Evolutionary conservation across 75 land plant genomes (phyloP), one percentile per base, ranked within the genome.

Genomic region (Pseudotsuga menziesii): DNA sequence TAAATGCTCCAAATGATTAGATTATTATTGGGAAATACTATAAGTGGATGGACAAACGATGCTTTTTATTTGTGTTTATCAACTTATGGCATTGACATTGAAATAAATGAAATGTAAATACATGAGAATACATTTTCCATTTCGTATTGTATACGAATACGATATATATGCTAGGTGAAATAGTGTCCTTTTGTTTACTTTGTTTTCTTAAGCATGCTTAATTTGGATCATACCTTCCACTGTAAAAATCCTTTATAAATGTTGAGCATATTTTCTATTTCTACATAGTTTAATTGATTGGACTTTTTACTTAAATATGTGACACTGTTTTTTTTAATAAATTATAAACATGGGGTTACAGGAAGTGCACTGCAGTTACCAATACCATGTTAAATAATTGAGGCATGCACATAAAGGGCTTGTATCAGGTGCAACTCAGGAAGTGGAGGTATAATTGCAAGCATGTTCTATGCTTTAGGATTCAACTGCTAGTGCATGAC

Each of bases 381-480:
- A 67, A n/a, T 16, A 36, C 39, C 29, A 66, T 66, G 70, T 39
- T 39, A 39, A 66, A 66, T 17, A 26, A 5, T 66, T 66, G 41
- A 66, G 39, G 70, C 70, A 29, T 5, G 26, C 35, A 27, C 20
- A 32, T 32, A 35, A 66, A 66, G 71, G 48, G 48, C 6, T 67
- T 39, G 71, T 67, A 44, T 48, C 71, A 67, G 71, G 48, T 20
- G 16, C n/a, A 6, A 39, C 71, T 19, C 44, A 67, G 71, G 71
- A n/a, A 27, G 14, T 67, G 20, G 71, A 67, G 71, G 20, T 36
- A 19, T 13, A 48, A 19, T 27, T 67, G 48, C 71, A 36, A 67
- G 44, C 44, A 67, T 29, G 32, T 0, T 1, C 1, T 29, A 1
- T 29, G 32, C 32, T 29, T 29, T 1, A 29, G 32, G 32, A 29